Conservation (phyloP, 2,329 filamentous ascomycete genomes). For the Neofusicoccum sp. region DNA sequence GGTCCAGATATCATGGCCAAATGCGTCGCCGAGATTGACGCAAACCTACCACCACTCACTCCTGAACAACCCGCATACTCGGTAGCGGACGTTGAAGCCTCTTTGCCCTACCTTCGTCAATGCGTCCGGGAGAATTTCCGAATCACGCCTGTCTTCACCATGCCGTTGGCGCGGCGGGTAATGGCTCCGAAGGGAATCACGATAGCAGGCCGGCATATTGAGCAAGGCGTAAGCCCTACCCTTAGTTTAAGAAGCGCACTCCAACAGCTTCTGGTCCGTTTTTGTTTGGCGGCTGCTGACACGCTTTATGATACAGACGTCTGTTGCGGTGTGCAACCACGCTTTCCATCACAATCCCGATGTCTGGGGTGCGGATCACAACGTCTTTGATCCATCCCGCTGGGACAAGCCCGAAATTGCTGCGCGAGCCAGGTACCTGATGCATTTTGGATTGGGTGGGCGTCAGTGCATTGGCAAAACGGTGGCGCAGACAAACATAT, state of each 20-base stretch:
- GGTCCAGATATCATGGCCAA: constrained; percentile 29
- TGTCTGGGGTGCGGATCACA: constrained; percentile 28
- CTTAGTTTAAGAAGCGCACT: no score
- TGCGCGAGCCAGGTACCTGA: constrained; percentile 29
- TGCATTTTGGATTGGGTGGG: constrained; percentile 41
- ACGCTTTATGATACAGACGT: constrained; percentile 27
- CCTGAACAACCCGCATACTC: constrained; percentile 27
- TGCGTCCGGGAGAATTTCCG: constrained; percentile 39
- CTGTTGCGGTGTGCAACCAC: constrained; percentile 38
- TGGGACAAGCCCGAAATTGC: constrained; percentile 27
- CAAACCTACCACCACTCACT: background rate
- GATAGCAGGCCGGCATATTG: constrained; percentile 31
- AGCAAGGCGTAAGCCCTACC: constrained; percentile 28
- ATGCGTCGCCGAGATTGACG: constrained; percentile 28
- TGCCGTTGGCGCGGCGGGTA: constrained; percentile 36
- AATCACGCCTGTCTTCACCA: constrained; percentile 39
- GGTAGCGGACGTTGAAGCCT: constrained; percentile 28
- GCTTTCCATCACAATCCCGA: constrained; percentile 10
- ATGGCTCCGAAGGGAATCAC: constrained; percentile 29
- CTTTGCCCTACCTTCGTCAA: constrained; percentile 28
- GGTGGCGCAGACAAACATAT: constrained; percentile 39
- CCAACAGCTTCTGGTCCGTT: no score
- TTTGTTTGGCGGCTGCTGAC: background rate
- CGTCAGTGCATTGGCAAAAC: constrained; percentile 40
- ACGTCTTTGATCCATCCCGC: constrained; percentile 34